phyloP scores from a whole-genome alignment of 441 rosid species.

The Adansonia gregorii region DNA sequence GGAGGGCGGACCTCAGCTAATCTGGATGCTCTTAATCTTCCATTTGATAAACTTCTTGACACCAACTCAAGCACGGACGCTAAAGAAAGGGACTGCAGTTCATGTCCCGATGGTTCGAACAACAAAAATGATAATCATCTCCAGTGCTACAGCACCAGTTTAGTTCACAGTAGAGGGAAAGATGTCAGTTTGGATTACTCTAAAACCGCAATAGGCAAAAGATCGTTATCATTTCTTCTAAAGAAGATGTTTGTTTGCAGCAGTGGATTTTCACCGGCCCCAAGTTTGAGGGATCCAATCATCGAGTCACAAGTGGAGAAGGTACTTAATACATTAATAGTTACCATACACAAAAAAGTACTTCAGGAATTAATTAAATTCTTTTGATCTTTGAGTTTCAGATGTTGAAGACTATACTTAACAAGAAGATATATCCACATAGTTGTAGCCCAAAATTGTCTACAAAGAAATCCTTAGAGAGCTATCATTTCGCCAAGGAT shows the following conservation, averaged over 20 bases:
- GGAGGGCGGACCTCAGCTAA: conserved; percentile 22
- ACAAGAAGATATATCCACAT: conserved; percentile 55
- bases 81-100: conserved; percentile 11
- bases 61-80: background rate
- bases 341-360: background rate
- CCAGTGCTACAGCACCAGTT: background rate
- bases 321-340: conserved; percentile 33
- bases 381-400: conserved; percentile 18
- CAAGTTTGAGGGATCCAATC: conserved; percentile 43
- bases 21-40: background rate
- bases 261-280: conserved; percentile 46
- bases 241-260: conserved; percentile 53
- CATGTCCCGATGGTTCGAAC: conserved; percentile 13
- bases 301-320: conserved; percentile 50
- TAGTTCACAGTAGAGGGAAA: conserved; percentile 3
- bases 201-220: conserved; percentile 37
- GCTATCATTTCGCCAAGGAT: conserved; percentile 20
- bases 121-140: conserved; percentile 3
- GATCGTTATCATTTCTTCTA: conserved; percentile 49
- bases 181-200: conserved; percentile 22
- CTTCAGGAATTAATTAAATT: background rate
- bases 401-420: conserved; percentile 52
- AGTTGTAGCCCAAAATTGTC: conserved; percentile 30
- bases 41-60: background rate
- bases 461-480: conserved; percentile 35